Evolutionary conservation across 2,329 filamentous ascomycete genomes (phyloP), one percentile per base, ranked within the genome.

Genomic region (Monilinia vaccinii-corymbosi): DNA sequence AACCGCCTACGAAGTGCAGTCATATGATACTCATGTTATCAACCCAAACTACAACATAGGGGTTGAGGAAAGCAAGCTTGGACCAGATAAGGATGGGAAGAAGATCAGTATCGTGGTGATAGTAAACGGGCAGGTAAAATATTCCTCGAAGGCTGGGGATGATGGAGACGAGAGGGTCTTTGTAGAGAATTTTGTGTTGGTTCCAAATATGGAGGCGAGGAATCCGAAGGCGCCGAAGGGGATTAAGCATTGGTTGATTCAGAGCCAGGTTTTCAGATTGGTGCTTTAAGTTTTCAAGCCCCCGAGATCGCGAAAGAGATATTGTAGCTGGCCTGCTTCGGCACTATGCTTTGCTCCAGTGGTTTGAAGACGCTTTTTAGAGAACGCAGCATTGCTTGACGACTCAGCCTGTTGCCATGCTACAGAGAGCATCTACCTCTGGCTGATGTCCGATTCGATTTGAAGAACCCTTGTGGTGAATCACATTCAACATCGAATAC

Each of bases 151-250:
- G 61, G 62, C 60, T 38, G 62, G 51, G 7, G 80, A 78, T 61
- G 82, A 86, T 34, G 81, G 82, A 16, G 81, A 81, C 16, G 80
- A 83, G 72, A 83, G 84, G 66, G 84, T 83, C 40, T 96, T 96
- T 72, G 87, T 84, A 68, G 91, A 96, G 73, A 86, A 81, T 0
- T 87, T 96, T 71, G 81, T 95, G 28, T 77, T 96, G 58, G 88
- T 93, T 42, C 90, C 91, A 9, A 89, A 90, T 74, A 81, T 84
- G 81, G 81, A 85, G 64, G 74, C 78, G 0, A 76, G 80, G 65
- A 76, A 75, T 5, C 75, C 75, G 59, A 83, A 82, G 64, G 78
- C 81, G 40, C 73, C 79, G 2, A 79, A 79, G 61, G 78, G 78
- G 1, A 68, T 78, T 57, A 81, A 79, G 69, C 77, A 78, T 66